phyloP scores from a whole-genome alignment of 345 rosid species.

The Sonneratia alba region DNA sequence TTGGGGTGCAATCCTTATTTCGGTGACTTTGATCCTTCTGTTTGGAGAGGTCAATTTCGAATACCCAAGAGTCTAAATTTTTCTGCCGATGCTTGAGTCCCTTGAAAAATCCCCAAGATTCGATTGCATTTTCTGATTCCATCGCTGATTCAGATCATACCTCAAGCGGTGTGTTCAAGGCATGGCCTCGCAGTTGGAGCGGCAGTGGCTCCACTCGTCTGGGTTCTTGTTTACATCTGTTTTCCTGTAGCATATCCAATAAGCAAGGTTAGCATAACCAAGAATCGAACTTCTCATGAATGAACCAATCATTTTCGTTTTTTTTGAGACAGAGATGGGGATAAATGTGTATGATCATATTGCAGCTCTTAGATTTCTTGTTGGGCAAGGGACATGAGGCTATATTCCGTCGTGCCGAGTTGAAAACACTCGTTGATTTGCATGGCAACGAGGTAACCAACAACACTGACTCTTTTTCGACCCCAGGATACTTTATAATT shows the following conservation, averaged over 20 bases:
- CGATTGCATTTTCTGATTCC: not conserved
- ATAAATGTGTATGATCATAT: not conserved
- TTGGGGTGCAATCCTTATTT: slow-evolving; percentile 53
- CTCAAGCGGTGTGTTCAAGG: slow-evolving; percentile 52
- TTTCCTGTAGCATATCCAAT: slow-evolving; percentile 64
- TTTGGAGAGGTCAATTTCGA: slow-evolving; percentile 50
- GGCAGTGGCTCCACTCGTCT: slow-evolving; percentile 40
- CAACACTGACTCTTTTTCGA: not conserved
- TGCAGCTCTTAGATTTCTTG: slow-evolving; percentile 37
- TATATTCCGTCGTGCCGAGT: slow-evolving; percentile 53
- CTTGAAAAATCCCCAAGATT: not conserved
- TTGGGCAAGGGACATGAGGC: slow-evolving; percentile 48
- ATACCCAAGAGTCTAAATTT: not conserved
- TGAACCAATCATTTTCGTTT: not conserved
- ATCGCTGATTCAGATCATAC: slow-evolving; percentile 31
- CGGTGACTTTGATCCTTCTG: slow-evolving; percentile 49
- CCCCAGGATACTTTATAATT: too few species aligned
- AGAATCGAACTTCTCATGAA: not conserved
- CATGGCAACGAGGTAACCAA: slow-evolving; percentile 55
- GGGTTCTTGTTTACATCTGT: slow-evolving; percentile 44
- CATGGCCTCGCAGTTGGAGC: slow-evolving; percentile 61
- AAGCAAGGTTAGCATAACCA: slow-evolving; percentile 41
- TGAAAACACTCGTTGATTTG: slow-evolving; percentile 54
- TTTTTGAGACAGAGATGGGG: not conserved
- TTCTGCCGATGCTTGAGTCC: not conserved